Evolutionary conservation across 2,329 filamentous ascomycete species (phyloP), one percentile per base, ranked within the genome.

Genomic region (Monilinia aucupariae): DNA sequence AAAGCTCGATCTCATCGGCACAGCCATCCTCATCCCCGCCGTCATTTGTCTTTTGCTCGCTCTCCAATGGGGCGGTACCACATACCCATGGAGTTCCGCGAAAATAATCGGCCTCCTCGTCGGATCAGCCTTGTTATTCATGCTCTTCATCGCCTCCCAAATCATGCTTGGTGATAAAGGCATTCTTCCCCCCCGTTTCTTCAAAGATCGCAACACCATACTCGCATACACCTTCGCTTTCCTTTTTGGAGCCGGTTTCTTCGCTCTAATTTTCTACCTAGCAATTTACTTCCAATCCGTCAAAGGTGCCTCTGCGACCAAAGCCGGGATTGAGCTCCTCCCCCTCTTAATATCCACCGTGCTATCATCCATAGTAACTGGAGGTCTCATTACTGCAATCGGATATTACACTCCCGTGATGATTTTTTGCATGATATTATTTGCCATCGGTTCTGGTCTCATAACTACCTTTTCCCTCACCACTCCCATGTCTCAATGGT

Each of bases 401-500:
- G 78, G 79, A 25, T 79, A 79, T 69, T 81, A 80, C 66, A 76
- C 76, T 15, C 79, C 78, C 2, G 73, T 77, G 62, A 75, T 79
- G 71, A 69, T 80, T 43, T 41, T 74, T 15, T 77, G 78, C 55
- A 73, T 74, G 43, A 68, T 70, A 17, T 58, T 79, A n/a, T 70
- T 68, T 58, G 62, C 72, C 5, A 67, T 79, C 48, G 79, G 78
- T 20, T 72, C 76, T 6, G 78, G 77, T 25, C 74, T 81, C 5
- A 71, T 80, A 56, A 77, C 75, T 2, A 78, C 77, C 0, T 74
- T 79, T 47, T 66, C 75, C 58, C 64, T 76, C 34, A 69, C 73
- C 62, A 78, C 81, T 2, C 74, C 77, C 0, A 68, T 79, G 3
- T 70, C 74, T 9, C 73, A 77, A 50, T 86, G 83, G 83, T 81